Evolutionary conservation across 2,329 filamentous ascomycete genomes (phyloP).

Genomic region (Sordariomycetes sp.): DNA sequence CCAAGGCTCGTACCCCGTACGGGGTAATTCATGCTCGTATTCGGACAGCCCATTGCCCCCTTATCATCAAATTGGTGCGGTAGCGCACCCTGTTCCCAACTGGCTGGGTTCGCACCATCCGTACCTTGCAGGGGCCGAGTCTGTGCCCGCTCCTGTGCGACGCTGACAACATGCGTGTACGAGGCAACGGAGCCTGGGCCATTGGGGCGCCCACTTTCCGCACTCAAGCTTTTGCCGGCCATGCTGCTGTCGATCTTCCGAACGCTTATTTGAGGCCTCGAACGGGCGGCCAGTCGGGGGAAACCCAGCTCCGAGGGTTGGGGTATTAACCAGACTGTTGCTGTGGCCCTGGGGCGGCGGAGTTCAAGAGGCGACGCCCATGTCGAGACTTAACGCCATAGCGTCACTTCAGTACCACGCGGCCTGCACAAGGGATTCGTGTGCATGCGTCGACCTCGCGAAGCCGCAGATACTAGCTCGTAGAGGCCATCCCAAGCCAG

Average conservation of each 20-base stretch:
- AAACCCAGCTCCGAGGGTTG: neutral
- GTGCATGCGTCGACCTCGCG: neutral
- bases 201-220: neutral
- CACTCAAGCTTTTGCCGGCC: neutral
- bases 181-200: too few relatives aligned
- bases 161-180: too few relatives aligned
- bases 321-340: too few relatives aligned
- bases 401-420: neutral
- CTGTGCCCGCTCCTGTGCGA: neutral
- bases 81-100: neutral
- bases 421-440: neutral
- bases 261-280: neutral
- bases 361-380: neutral
- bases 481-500: neutral
- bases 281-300: neutral
- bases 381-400: neutral
- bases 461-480: neutral
- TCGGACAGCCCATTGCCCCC: too few relatives aligned
- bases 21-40: too few relatives aligned
- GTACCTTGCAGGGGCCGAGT: constrained; percentile 1
- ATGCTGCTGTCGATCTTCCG: neutral
- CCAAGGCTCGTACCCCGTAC: too few relatives aligned
- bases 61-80: neutral
- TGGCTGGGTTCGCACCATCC: neutral
- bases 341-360: too few relatives aligned